Percentiles rank a stretch among this genome's conserved stretches.
Conservation (phyloP, 805 yeast genomes). For the Lachancea thermotolerans region DNA sequence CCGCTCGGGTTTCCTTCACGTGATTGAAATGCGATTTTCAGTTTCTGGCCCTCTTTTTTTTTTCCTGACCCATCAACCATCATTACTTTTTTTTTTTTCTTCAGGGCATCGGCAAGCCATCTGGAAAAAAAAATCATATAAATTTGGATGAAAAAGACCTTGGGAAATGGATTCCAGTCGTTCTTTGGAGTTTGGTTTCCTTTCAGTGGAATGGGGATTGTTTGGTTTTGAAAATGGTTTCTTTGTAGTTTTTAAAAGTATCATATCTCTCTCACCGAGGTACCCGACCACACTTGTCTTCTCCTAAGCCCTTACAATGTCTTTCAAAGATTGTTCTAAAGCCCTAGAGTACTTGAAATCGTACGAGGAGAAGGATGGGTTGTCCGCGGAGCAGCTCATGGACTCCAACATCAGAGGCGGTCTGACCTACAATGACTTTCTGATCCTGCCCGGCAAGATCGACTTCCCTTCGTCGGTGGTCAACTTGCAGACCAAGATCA, state of each 20-base stretch:
- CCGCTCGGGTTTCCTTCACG: too few species aligned
- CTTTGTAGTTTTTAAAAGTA: constrained; percentile 1
- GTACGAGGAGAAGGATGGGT: constrained; percentile 75
- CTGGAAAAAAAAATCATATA: background rate
- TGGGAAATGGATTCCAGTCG: background rate
- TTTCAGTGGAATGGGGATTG: constrained; percentile 7
- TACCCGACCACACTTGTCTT: background rate
- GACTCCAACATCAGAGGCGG: constrained; percentile 92
- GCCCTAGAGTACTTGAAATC: constrained; percentile 64
- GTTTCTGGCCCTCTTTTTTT: background rate
- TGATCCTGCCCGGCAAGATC: constrained; percentile 92
- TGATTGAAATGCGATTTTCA: too few species aligned
- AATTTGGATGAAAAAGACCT: background rate
- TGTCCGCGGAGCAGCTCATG: constrained; percentile 76
- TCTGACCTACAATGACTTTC: constrained; percentile 92
- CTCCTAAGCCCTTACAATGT: constrained; percentile 12
- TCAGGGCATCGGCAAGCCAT: background rate
- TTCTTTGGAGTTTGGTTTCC: constrained; percentile 2
- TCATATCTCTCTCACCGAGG: background rate
- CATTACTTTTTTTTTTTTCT: background rate
- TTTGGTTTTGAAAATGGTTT: constrained; percentile 3
- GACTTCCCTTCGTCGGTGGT: constrained; percentile 78
- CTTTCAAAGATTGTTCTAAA: constrained; percentile 40
- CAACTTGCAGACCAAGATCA: constrained; percentile 74
- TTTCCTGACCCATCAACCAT: background rate